Percentiles rank a stretch among this genome's conserved stretches.
These are phyloP conservation scores for Pseudocohnilembus persalinus DNA, from an alignment of 169 alveolate species.

Conservation along the genomic window DNA sequence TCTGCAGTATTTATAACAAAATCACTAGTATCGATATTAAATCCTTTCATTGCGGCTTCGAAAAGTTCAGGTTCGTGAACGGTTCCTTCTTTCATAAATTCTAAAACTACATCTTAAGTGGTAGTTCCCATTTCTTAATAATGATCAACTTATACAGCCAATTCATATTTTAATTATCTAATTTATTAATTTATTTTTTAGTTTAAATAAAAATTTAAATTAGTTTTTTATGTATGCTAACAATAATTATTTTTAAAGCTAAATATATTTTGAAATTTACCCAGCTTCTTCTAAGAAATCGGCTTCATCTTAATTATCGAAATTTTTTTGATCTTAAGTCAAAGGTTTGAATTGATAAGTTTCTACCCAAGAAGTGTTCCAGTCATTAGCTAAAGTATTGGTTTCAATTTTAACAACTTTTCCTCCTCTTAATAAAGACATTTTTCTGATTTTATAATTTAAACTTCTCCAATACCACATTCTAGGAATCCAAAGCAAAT, in stretches of 20 bases:
- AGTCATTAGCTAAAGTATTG: slow-evolving; percentile 59
- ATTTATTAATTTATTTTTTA: no score
- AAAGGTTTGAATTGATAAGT: slow-evolving; percentile 62
- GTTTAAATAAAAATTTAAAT: no score
- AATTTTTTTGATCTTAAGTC: slow-evolving; percentile 58
- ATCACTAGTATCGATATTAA: slow-evolving; percentile 70
- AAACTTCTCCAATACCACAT: slow-evolving; percentile 66
- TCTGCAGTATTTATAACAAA: slow-evolving; percentile 68
- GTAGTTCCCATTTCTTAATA: slow-evolving; percentile 65
- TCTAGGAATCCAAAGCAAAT: slow-evolving; percentile 68
- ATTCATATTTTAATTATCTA: slow-evolving; percentile 63
- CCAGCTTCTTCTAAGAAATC: slow-evolving; percentile 65
- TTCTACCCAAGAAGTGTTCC: slow-evolving; percentile 65
- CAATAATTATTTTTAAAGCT: no score
- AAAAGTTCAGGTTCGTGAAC: slow-evolving; percentile 78
- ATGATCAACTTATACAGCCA: slow-evolving; percentile 66
- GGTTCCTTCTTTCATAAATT: slow-evolving; percentile 76
- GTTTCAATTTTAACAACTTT: slow-evolving; percentile 61
- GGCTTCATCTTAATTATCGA: slow-evolving; percentile 63
- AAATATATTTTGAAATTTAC: no score
- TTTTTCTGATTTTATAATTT: slow-evolving; percentile 59
- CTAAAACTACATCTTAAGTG: slow-evolving; percentile 63
- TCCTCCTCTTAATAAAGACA: slow-evolving; percentile 70
- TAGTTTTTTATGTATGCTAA: no score
- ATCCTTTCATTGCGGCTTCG: slow-evolving; percentile 64